Evolutionary conservation across 2,329 filamentous ascomycete species (phyloP).

Genomic region (Pseudogymnoascus sp.): DNA sequence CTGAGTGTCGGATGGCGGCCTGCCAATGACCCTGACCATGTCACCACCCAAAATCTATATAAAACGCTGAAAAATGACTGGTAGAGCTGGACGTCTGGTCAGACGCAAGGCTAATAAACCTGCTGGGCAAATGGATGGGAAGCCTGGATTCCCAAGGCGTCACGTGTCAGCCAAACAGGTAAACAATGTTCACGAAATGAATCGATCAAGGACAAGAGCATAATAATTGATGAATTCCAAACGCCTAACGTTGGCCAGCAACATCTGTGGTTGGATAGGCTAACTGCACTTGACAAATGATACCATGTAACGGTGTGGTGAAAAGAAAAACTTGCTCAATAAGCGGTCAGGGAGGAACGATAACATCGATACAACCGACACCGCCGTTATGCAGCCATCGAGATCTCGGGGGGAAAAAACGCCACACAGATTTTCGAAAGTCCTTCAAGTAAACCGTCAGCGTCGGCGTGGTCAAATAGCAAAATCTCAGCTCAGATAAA

Average conservation of each 20-base stretch:
- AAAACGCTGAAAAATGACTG: background rate
- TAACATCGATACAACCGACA: background rate
- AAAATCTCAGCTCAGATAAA: background rate
- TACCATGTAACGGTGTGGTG: background rate
- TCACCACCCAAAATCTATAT: background rate
- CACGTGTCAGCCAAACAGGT: background rate
- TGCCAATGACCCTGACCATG: background rate
- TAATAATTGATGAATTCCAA: background rate
- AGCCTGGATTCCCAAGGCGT: background rate
- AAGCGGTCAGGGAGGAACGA: background rate
- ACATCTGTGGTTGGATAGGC: background rate
- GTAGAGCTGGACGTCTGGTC: slow-evolving; percentile 3
- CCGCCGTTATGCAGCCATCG: background rate
- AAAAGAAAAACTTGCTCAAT: background rate
- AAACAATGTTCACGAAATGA: background rate
- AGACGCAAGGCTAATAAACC: slow-evolving; percentile 1
- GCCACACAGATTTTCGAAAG: background rate
- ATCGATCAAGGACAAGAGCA: background rate
- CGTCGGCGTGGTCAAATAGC: background rate
- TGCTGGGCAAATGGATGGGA: background rate
- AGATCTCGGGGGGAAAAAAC: background rate
- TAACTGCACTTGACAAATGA: background rate
- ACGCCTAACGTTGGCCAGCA: background rate
- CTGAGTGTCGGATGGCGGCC: background rate
- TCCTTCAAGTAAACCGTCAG: background rate